Evolutionary conservation across 2,329 filamentous ascomycete species (phyloP).

Genomic region (Trichoderma gracile): DNA sequence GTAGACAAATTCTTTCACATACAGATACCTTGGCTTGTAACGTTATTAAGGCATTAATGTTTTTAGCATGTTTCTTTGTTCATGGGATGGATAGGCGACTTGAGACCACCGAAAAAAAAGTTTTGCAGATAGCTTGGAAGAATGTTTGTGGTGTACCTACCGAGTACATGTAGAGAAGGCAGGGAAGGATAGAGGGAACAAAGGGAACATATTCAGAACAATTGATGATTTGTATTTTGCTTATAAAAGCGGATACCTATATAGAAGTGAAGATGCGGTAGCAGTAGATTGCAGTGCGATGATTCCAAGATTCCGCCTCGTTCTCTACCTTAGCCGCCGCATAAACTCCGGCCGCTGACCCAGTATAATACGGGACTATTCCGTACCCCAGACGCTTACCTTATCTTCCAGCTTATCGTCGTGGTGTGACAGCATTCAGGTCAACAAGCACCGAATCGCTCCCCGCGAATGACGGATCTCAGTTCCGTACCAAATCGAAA

Average conservation of each 20-base stretch:
- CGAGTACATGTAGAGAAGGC: slow-evolving; percentile 5
- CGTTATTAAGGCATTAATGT: slow-evolving; percentile 39
- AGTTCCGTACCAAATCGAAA: not conserved
- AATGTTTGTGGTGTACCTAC: slow-evolving; percentile 17
- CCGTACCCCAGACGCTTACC: not conserved
- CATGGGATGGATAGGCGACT: slow-evolving; percentile 24
- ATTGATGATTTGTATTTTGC: not conserved
- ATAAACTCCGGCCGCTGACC: slow-evolving; percentile 12
- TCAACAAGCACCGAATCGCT: slow-evolving; percentile 18
- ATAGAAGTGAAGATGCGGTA: too few species aligned
- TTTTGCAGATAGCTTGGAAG: slow-evolving; percentile 24
- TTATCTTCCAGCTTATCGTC: slow-evolving; percentile 25
- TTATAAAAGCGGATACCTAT: not conserved
- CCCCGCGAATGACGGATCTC: slow-evolving; percentile 21
- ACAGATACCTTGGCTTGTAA: slow-evolving; percentile 39
- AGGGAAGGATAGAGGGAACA: slow-evolving; percentile 9
- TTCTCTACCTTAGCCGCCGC: not conserved
- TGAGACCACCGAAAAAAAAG: slow-evolving; percentile 16
- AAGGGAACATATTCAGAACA: slow-evolving; percentile 10
- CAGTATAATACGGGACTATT: not conserved
- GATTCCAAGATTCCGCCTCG: too few species aligned
- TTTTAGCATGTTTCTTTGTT: slow-evolving; percentile 29
- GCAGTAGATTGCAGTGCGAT: too few species aligned
- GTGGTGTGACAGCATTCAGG: slow-evolving; percentile 25
- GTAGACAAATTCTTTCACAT: slow-evolving; percentile 39